Percentiles rank a stretch among this genome's conserved stretches.
Evolutionary conservation across 306 rosid species (phyloP).

Genomic region (Fragaria iinumae): DNA sequence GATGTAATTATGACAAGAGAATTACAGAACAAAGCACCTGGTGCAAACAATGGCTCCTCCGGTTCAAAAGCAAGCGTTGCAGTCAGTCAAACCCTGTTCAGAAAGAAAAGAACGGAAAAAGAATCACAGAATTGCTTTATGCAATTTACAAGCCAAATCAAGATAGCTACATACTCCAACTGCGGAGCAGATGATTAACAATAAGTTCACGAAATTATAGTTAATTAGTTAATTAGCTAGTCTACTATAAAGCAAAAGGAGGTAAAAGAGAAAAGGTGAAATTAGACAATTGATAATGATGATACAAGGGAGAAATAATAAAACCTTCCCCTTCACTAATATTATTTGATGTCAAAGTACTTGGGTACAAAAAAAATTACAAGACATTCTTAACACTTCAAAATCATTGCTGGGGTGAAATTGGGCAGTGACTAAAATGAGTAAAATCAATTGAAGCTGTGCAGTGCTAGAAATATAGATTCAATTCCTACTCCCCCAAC

Average conservation of each 20-base stretch:
- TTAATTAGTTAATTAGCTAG: background rate
- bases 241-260: background rate
- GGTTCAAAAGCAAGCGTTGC: background rate
- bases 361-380: constrained; percentile 47
- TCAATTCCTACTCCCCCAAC: constrained; percentile 41
- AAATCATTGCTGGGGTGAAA: constrained; percentile 38
- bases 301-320: constrained; percentile 44
- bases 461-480: constrained; percentile 34
- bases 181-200: background rate
- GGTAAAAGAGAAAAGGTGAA: constrained; percentile 4
- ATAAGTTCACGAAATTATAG: background rate
- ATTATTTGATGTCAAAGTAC: constrained; percentile 41
- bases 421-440: constrained; percentile 36
- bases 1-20: background rate
- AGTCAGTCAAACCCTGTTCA: constrained; percentile 15
- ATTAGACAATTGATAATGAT: background rate
- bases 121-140: constrained; percentile 4
- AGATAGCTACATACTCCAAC: background rate
- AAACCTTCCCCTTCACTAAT: constrained; percentile 60
- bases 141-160: constrained; percentile 14
- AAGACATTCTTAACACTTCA: constrained; percentile 37
- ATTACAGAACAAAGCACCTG: constrained; percentile 15
- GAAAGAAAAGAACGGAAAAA: constrained; percentile 19
- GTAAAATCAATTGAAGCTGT: constrained; percentile 32
- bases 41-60: constrained; percentile 11